Base-by-base conservation (phyloP, 2,329 filamentous ascomycete genomes). In the Ophiostoma angusticollis region DNA sequence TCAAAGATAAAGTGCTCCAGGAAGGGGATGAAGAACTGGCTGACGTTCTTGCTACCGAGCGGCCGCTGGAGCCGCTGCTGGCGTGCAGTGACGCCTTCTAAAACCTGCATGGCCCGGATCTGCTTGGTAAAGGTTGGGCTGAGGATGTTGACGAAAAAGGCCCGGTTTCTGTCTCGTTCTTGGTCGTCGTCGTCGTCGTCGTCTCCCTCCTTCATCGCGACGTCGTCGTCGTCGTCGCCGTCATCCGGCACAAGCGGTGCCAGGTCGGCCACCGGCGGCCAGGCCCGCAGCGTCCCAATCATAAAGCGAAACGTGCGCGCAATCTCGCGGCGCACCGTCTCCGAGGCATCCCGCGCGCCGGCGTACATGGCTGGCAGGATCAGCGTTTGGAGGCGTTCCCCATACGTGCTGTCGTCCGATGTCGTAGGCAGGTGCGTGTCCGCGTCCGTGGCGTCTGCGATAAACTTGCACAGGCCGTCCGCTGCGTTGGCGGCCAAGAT, bases 1-100 rank as follows among this genome's bases (percentile, higher is more conserved):
- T 86, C 81, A 53, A 94, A 89, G 18, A 95, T 80, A 53, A 95
- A 96, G 54, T 95, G 87, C 54, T 98, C 91, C 9, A 96, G 68
- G 16, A 98, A 67, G 1, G 91, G 93, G 29, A 98, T 74, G 54
- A 96, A 84, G 52, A 95, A 82, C 14, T 89, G 80, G 42, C 80
- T 78, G 46, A 93, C 69, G 51, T 93, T 93, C 37, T 76, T 75
- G 51, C 84, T 82, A 45, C 72, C 72, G 43, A 98, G 64, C 35
- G 74, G 67, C 11, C n/a, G n/a, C n/a, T n/a, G n/a, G n/a, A n/a
- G n/a, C n/a, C n/a, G n/a, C n/a, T n/a, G n/a, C n/a, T 28, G 35
- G 40, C 69, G 68, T 9, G 65, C 58, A 40, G 84, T 83, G 45
- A 80, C 79, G 8, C 70, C 63, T 40, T 82, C 78, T 11, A 98